Evolutionary conservation across 805 yeast genomes (phyloP).

Genomic region (Candida nemodendra): DNA sequence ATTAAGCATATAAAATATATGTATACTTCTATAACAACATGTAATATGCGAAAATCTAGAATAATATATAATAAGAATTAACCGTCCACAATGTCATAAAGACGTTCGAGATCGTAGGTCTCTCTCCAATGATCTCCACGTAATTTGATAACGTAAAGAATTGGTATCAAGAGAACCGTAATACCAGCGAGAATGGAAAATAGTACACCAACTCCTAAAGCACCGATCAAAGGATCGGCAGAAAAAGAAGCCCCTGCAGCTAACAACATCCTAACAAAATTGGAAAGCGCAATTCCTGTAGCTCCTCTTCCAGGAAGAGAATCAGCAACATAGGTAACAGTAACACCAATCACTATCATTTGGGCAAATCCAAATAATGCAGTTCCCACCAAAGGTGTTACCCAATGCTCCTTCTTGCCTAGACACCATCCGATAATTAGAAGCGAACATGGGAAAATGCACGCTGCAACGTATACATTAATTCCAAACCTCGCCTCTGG

Average conservation of each 20-base stretch:
- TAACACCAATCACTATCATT: slow-evolving; percentile 80
- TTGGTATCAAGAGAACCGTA: slow-evolving; percentile 41
- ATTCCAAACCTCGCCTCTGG: slow-evolving; percentile 81
- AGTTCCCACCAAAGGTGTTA: slow-evolving; percentile 76
- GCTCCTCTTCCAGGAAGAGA: slow-evolving; percentile 86
- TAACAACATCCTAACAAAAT: slow-evolving; percentile 65
- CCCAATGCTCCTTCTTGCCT: slow-evolving; percentile 66
- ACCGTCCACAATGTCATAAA: slow-evolving; percentile 50
- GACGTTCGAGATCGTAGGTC: slow-evolving; percentile 52
- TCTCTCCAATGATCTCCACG: slow-evolving; percentile 65
- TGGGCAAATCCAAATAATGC: slow-evolving; percentile 80
- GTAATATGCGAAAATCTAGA: no score
- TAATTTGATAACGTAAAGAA: slow-evolving; percentile 47
- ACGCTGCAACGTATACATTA: slow-evolving; percentile 66
- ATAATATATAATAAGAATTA: no score
- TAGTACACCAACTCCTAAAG: slow-evolving; percentile 70
- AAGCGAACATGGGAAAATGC: slow-evolving; percentile 60
- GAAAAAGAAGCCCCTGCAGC: slow-evolving; percentile 78
- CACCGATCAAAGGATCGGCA: slow-evolving; percentile 65
- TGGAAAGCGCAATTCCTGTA: slow-evolving; percentile 83
- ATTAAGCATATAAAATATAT: no score
- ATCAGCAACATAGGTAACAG: slow-evolving; percentile 78
- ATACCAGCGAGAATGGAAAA: slow-evolving; percentile 66
- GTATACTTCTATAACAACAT: no score
- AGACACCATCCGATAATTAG: slow-evolving; percentile 83